Evolutionary conservation across 441 rosid species (phyloP), one percentile per base, ranked within the genome.

Genomic region (Biscutella laevigata): DNA sequence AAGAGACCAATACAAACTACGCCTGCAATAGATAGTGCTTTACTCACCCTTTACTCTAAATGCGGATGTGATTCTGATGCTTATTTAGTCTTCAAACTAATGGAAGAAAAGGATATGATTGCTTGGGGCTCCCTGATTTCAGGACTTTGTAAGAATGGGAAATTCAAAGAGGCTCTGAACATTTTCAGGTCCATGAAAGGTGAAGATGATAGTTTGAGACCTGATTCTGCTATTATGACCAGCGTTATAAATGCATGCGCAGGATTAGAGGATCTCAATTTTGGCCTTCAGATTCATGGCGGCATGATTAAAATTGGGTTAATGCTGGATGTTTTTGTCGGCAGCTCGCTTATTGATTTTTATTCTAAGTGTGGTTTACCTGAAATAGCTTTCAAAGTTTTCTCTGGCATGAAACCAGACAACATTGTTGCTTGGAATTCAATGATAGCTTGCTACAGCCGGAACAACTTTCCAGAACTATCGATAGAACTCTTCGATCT

Each of bases 361-460:
- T 88, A 84, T 66, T 79, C 94, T 7, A 88, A 88, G 47, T 77
- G 77, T 62, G 65, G 75, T 44, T 72, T 75, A 32, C 77, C 76
- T 10, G 78, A 75, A n/a, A 69, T 61, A 68, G 83, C 95, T 37
- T 73, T 58, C 47, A 38, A 58, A 39, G 42, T 79, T 44, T 88
- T 88, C 68, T 64, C 69, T n/a, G 21, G 15, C 15, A 81, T 81
- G 87, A 77, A 52, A 14, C 34, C 40, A 0, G 73, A 76, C 49
- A 88, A 67, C 66, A 75, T 81, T 22, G 88, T 81, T 57, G 76
- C 79, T 32, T 85, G 95, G 96, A 88, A 88, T 64, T 72, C 89
- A 40, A 72, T 81, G 73, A 68, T 85, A 27, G 73, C 91, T 26
- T 81, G 94, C 75, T 81, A 77, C 59, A 65, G 75, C 71, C 43